Base-by-base conservation (phyloP, 495 filamentous ascomycete genomes). In the Achaetomiella virescens region DNA sequence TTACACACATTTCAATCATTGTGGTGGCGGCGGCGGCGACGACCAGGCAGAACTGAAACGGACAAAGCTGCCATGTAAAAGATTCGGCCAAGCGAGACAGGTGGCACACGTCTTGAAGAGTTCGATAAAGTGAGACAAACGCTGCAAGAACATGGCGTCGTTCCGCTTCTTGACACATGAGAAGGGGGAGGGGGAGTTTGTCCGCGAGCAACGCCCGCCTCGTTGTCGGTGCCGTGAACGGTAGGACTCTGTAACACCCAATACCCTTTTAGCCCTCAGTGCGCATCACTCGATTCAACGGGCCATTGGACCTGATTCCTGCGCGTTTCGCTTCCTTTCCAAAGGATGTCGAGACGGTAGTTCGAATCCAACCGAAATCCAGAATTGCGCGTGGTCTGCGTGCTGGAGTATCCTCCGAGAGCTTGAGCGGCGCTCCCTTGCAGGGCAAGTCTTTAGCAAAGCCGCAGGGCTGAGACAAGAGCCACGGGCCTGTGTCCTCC, bases 121-220 rank as follows among this genome's bases (percentile, higher is more conserved):
- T 27, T 35, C 20, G 51, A 37, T 29, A 54, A 54, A 54, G 51
- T 7, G 8, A 25, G 21, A 54, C 51, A 54, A 54, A 54, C 40
- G 20, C 20, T 37, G 25, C n/a, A 14, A 37, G 15, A 2, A 14
- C 2, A 29, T 54, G 41, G 51, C 51, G 29, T 31, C 51, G 25
- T 52, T 18, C 40, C 51, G 31, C 20, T 18, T n/a, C 20, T 54
- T 20, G 31, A 45, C 18, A 33, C 51, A 37, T 20, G 40, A 37
- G 40, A 38, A 8, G 17, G 14, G 18, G 9, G 18, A 41, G 22
- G 27, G 27, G 27, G 9, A 31, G 9, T 4, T 31, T 31, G 27
- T 5, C 4, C 5, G 27, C 27, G 9, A 31, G 27, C 5, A 31
- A 9, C 27, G 27, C 4, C 27, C 27, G 27, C 27, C 27, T 31